Evolutionary conservation across 441 rosid species (phyloP).

Genomic region (Syzygium malaccense): DNA sequence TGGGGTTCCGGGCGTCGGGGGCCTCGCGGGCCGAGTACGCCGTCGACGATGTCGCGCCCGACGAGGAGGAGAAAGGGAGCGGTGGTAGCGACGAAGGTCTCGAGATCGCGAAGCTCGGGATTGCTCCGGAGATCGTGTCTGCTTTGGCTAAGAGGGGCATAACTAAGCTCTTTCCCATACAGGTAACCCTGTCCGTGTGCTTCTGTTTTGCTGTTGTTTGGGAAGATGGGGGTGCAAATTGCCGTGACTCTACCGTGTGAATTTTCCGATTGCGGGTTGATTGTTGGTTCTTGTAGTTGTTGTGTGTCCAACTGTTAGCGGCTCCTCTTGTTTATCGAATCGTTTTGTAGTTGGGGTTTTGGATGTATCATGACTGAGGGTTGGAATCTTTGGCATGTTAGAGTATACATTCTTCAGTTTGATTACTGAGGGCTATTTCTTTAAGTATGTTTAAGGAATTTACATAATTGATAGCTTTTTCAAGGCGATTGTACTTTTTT

Average conservation of each 20-base stretch:
- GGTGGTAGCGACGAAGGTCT: constrained; percentile 51
- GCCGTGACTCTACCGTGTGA: background rate
- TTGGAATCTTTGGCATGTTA: background rate
- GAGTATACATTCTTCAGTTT: background rate
- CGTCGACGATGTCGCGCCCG: constrained; percentile 18
- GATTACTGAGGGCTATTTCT: background rate
- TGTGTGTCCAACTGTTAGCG: background rate
- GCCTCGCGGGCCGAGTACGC: constrained; percentile 38
- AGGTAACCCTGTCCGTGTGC: constrained; percentile 24
- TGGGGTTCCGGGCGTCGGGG: constrained; percentile 28
- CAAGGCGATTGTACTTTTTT: background rate
- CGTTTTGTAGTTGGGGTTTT: background rate
- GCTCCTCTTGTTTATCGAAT: background rate
- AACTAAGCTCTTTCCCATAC: constrained; percentile 71
- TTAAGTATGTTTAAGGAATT: background rate
- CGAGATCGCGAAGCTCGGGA: constrained; percentile 53
- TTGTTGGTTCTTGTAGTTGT: background rate
- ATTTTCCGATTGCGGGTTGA: background rate
- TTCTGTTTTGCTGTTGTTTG: background rate
- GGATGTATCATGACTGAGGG: background rate
- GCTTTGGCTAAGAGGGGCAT: constrained; percentile 54
- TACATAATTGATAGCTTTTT: background rate
- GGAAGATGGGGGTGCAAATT: background rate
- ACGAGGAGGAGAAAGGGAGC: constrained; percentile 27
- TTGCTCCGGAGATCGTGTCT: constrained; percentile 44